phyloP scores from a whole-genome alignment of 768 basidiomycete genomes.

The Suillus americanus region DNA sequence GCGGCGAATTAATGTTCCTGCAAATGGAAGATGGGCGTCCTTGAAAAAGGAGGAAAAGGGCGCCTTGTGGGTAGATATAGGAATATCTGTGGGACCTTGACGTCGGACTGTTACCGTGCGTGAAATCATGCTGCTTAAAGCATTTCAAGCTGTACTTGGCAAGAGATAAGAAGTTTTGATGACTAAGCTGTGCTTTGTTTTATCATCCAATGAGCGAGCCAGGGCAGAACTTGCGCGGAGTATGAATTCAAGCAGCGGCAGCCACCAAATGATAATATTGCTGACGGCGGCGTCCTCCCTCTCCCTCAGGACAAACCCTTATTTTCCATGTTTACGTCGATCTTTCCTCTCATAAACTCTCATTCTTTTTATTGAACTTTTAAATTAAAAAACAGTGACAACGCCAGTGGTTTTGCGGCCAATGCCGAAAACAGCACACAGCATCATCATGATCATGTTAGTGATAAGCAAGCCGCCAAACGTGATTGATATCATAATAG shows the following conservation, averaged over 20 bases:
- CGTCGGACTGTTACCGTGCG: slow-evolving; percentile 8
- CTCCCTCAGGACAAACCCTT: too few species aligned
- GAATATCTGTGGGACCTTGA: slow-evolving; percentile 18
- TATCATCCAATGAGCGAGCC: neutral
- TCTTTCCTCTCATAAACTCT: too few species aligned
- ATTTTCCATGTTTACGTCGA: too few species aligned
- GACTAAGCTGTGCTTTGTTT: slow-evolving; percentile 9
- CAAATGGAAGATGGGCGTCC: slow-evolving; percentile 8
- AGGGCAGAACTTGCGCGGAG: neutral
- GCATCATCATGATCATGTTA: too few species aligned
- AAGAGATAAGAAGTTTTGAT: slow-evolving; percentile 12
- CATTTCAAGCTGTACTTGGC: slow-evolving; percentile 1
- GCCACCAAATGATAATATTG: neutral
- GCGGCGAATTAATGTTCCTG: neutral
- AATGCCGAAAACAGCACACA: too few species aligned
- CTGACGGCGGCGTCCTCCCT: neutral
- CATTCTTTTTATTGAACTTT: neutral
- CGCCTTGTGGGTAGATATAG: slow-evolving; percentile 19
- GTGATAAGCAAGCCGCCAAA: neutral
- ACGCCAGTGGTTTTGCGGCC: too few species aligned
- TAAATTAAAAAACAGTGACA: neutral
- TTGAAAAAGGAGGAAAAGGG: neutral
- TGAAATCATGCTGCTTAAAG: neutral
- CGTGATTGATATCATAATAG: neutral
- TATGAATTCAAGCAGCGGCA: neutral